Conservation (phyloP, 345 rosid genomes). For the Melaleuca quinquenervia region DNA sequence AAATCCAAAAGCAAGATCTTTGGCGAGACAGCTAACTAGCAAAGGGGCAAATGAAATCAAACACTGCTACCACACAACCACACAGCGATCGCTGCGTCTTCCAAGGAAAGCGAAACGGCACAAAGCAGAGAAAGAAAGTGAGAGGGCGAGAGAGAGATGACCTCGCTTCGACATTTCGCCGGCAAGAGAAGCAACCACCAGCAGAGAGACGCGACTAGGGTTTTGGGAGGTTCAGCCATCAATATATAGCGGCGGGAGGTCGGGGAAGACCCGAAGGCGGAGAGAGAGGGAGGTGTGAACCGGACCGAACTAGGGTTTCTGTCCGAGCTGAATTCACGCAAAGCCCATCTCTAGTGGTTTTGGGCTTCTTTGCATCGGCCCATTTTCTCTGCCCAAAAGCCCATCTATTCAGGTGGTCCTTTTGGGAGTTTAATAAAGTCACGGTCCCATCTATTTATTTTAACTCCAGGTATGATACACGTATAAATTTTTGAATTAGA, state of each 20-base stretch:
- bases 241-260: not conserved
- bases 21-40: not conserved
- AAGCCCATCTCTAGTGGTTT: not conserved
- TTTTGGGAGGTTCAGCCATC: not conserved
- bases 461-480: rapidly evolving
- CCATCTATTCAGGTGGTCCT: not conserved
- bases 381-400: not conserved
- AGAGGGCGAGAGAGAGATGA: slow-evolving; percentile 1
- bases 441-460: too few species aligned
- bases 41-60: not conserved
- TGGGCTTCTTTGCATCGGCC: not conserved
- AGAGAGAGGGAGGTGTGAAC: not conserved
- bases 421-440: too few species aligned
- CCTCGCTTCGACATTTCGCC: slow-evolving; percentile 93
- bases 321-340: rapidly evolving
- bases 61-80: not conserved
- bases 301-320: not conserved
- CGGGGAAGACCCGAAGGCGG: not conserved
- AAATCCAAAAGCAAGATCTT: not conserved
- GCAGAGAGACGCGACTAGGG: not conserved
- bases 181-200: not conserved
- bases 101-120: not conserved
- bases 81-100: not conserved
- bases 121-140: not conserved
- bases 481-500: not conserved